A percentile compares a stretch with the other conserved stretches of the same genome.
These are phyloP conservation scores for Backusella parvicylindrica DNA, from an alignment of 192 early-diverging fungal genomes.

Conservation along the genomic window DNA sequence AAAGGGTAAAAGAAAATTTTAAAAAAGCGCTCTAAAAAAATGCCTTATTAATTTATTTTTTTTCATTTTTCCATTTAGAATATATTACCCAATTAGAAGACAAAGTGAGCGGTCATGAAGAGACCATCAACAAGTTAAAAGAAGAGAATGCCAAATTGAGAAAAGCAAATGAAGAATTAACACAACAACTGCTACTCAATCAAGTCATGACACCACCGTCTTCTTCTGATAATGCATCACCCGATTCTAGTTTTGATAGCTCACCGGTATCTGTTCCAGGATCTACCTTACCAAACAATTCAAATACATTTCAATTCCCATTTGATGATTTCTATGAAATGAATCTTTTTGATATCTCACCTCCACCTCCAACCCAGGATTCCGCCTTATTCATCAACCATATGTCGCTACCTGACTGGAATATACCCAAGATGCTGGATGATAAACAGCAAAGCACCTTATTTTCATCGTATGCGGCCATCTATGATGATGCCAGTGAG, in stretches of 20 bases:
- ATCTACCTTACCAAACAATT: not conserved
- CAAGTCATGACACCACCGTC: not conserved
- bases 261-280: not conserved
- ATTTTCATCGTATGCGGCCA: not conserved
- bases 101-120: conserved; percentile 10
- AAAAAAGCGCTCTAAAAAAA: too few species aligned
- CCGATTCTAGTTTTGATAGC: not conserved
- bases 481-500: not conserved
- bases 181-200: not conserved
- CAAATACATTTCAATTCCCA: not conserved
- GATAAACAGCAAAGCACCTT: not conserved
- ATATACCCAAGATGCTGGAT: conserved; percentile 9
- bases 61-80: too few species aligned
- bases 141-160: not conserved
- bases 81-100: conserved; percentile 21
- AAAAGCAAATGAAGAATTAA: conserved; percentile 4
- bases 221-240: not conserved
- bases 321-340: conserved; percentile 1
- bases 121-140: not conserved
- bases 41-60: too few species aligned
- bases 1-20: conserved; percentile 59
- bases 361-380: not conserved
- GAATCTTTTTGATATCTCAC: not conserved
- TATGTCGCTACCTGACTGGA: not conserved
- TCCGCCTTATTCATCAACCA: not conserved